Percentiles rank a stretch among this genome's conserved stretches.
phyloP scores from a whole-genome alignment of 495 filamentous ascomycete species.

The Aspergillus kassunensis region DNA sequence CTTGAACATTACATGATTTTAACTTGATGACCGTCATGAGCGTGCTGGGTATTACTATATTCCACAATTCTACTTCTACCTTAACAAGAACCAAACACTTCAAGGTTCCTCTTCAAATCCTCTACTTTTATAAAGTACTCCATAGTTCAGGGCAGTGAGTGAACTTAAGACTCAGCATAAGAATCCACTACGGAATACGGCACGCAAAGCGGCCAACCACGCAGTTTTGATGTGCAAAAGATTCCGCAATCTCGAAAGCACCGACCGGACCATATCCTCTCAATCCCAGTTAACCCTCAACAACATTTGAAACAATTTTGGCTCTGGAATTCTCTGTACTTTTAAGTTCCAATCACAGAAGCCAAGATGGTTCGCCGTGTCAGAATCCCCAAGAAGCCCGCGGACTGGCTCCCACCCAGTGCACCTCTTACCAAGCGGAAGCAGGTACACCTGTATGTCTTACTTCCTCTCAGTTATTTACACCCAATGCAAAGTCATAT shows the following conservation, averaged over 20 bases:
- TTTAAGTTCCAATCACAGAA: background rate
- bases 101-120: too few relatives aligned
- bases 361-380: conserved; percentile 36
- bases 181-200: conserved; percentile 29
- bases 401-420: conserved; percentile 16
- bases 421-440: conserved; percentile 39
- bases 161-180: too few relatives aligned
- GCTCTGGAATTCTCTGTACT: background rate
- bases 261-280: background rate
- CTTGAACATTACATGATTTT: conserved; percentile 22
- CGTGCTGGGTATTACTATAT: conserved; percentile 23
- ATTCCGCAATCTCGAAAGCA: conserved; percentile 20
- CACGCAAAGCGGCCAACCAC: conserved; percentile 37
- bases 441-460: conserved; percentile 64
- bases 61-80: conserved; percentile 5
- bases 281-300: background rate
- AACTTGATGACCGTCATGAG: conserved; percentile 31
- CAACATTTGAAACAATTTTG: background rate
- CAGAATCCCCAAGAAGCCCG: conserved; percentile 26
- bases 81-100: too few relatives aligned
- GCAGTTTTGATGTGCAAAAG: conserved; percentile 34
- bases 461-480: background rate
- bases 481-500: background rate
- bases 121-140: too few relatives aligned
- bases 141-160: too few relatives aligned